A percentile compares a stretch with the other conserved stretches of the same genome.
Conservation (phyloP, 495 filamentous ascomycete genomes). For the Aspergillus sclerotioniger region DNA sequence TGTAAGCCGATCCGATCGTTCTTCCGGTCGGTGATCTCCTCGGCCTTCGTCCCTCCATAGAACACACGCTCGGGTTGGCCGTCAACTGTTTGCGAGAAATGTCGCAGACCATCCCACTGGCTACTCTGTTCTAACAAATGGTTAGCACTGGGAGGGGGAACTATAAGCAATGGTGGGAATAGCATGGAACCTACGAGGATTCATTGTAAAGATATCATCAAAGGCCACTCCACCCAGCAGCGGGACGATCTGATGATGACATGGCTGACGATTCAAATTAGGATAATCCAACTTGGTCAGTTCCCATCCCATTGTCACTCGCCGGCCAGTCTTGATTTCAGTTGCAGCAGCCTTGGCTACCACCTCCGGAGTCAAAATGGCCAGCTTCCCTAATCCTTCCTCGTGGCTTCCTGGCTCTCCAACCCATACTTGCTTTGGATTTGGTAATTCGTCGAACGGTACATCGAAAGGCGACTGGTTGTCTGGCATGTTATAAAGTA, state of each 20-base stretch:
- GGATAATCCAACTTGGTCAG: slow-evolving; percentile 46
- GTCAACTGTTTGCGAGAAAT: slow-evolving; percentile 39
- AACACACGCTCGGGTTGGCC: slow-evolving; percentile 40
- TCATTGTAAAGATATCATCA: slow-evolving; percentile 64
- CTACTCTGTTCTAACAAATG: slow-evolving; percentile 50
- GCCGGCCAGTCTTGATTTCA: slow-evolving; percentile 39
- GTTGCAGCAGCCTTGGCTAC: slow-evolving; percentile 35
- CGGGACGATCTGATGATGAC: slow-evolving; percentile 41
- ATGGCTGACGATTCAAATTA: slow-evolving; percentile 41
- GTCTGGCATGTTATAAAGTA: slow-evolving; percentile 12
- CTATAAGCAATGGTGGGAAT: too few relatives aligned
- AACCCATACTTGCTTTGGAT: slow-evolving; percentile 44
- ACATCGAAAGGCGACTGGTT: slow-evolving; percentile 25
- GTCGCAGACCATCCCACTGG: slow-evolving; percentile 72
- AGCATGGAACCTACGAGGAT: slow-evolving; percentile 47
- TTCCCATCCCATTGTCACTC: slow-evolving; percentile 44
- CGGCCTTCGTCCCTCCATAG: slow-evolving; percentile 48
- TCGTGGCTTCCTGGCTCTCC: slow-evolving; percentile 39
- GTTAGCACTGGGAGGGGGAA: background rate
- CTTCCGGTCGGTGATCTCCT: slow-evolving; percentile 49
- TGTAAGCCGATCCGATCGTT: slow-evolving; percentile 50
- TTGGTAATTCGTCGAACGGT: slow-evolving; percentile 41
- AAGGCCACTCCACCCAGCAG: slow-evolving; percentile 45
- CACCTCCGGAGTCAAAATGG: slow-evolving; percentile 42
- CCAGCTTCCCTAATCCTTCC: slow-evolving; percentile 44